These are phyloP conservation scores for Aspergillus terreus DNA, from an alignment of 2,329 filamentous ascomycete genomes.

Conservation along the genomic window DNA sequence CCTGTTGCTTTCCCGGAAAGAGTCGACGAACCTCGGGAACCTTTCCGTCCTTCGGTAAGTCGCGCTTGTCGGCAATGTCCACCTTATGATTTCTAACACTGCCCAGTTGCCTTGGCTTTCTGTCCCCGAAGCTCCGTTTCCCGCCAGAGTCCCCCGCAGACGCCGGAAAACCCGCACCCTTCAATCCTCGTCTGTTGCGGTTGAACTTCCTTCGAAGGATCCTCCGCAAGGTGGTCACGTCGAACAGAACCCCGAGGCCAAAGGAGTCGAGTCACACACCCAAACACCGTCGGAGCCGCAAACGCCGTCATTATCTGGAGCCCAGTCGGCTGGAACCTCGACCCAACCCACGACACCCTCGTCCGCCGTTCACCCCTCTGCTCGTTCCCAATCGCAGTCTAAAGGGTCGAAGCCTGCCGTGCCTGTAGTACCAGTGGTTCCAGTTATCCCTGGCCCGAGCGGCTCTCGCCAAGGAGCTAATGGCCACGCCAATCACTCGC, in stretches of 20 bases:
- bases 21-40: constrained; percentile 30
- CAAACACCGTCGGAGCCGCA: constrained; percentile 44
- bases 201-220: constrained; percentile 53
- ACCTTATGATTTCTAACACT: constrained; percentile 8
- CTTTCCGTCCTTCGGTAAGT: constrained; percentile 50
- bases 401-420: constrained; percentile 34
- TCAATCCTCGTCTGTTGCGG: constrained; percentile 28
- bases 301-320: constrained; percentile 57
- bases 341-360: constrained; percentile 56
- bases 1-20: constrained; percentile 23
- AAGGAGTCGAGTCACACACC: constrained; percentile 13
- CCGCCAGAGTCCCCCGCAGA: constrained; percentile 46
- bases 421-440: constrained; percentile 50
- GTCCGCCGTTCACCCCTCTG: constrained; percentile 40
- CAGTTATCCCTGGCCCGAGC: constrained; percentile 37
- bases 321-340: constrained; percentile 54
- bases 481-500: constrained; percentile 28
- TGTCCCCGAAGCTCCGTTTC: constrained; percentile 52
- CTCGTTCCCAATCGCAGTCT: constrained; percentile 30
- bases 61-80: background rate
- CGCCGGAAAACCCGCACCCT: constrained; percentile 41
- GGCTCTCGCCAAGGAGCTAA: constrained; percentile 35
- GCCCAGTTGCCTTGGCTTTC: constrained; percentile 59
- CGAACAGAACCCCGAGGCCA: constrained; percentile 18
- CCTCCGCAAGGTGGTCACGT: constrained; percentile 19